phyloP scores from a whole-genome alignment of 306 rosid species.

The Begonia peltatifolia region DNA sequence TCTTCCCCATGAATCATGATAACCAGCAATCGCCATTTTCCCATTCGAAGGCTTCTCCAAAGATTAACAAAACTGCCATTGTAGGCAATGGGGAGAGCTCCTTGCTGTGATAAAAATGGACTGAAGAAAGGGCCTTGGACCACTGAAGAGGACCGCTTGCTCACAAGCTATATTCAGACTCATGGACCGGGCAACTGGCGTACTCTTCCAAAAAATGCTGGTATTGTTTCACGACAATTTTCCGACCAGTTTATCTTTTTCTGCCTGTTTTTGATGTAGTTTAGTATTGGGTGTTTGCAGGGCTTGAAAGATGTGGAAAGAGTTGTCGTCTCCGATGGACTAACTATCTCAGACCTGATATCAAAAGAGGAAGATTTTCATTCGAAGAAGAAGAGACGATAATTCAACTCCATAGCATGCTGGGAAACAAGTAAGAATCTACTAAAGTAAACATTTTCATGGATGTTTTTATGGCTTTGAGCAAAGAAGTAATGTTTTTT shows the following conservation, averaged over 20 bases:
- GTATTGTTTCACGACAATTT: conserved; percentile 7
- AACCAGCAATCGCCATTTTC: conserved; percentile 13
- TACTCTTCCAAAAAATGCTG: conserved; percentile 76
- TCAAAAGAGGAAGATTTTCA: conserved; percentile 86
- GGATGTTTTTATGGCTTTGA: neutral
- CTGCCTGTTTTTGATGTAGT: neutral
- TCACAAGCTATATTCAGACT: conserved; percentile 34
- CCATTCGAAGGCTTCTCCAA: neutral
- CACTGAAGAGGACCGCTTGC: conserved; percentile 68
- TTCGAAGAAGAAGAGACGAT: conserved; percentile 93
- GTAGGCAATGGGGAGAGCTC: conserved; percentile 75
- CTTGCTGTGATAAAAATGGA: conserved; percentile 77
- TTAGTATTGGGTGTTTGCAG: conserved; percentile 13
- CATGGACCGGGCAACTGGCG: conserved; percentile 89
- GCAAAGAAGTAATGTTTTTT: no score
- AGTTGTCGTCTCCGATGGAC: conserved; percentile 97
- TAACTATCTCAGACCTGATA: conserved; percentile 82
- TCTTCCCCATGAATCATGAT: conserved; percentile 6
- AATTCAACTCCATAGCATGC: conserved; percentile 65
- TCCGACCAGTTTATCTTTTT: neutral
- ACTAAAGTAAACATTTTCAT: neutral
- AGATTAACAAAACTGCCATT: neutral
- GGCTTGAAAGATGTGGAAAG: conserved; percentile 81
- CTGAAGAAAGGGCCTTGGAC: conserved; percentile 98
- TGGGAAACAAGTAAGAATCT: conserved; percentile 76